Conservation (phyloP, 1,139 yeast species). For the Diutina pseudorugosa region DNA sequence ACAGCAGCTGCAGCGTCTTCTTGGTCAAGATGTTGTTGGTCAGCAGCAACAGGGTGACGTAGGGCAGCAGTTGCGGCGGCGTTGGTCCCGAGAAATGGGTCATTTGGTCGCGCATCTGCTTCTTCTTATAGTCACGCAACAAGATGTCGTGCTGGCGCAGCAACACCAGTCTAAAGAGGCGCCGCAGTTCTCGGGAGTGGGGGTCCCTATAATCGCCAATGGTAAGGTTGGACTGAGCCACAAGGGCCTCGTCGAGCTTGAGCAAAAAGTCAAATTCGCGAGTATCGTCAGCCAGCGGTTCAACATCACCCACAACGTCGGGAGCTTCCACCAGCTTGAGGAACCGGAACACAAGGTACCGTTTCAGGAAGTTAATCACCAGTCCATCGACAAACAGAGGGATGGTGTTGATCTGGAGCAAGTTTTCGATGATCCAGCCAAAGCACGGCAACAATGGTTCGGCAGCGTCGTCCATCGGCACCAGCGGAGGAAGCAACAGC, state of each 20-base stretch:
- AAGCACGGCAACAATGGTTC: constrained; percentile 58
- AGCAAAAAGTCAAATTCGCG: constrained; percentile 35
- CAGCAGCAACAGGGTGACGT: neutral
- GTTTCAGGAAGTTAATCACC: constrained; percentile 28
- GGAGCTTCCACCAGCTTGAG: constrained; percentile 26
- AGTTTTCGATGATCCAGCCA: constrained; percentile 47
- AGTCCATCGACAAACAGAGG: constrained; percentile 19
- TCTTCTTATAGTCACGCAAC: constrained; percentile 23
- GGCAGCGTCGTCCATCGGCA: constrained; percentile 16
- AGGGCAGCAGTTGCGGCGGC: neutral
- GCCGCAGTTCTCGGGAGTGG: neutral
- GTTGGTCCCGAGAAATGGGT: neutral
- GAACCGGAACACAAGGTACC: constrained; percentile 29
- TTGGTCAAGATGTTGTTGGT: neutral
- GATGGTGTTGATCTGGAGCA: constrained; percentile 24
- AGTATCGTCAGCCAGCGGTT: constrained; percentile 22
- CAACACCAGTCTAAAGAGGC: constrained; percentile 18
- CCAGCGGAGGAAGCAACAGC: constrained; percentile 23
- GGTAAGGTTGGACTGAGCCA: constrained; percentile 12
- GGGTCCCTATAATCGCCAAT: constrained; percentile 1
- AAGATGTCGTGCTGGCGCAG: constrained; percentile 25
- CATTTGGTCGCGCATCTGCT: constrained; percentile 8
- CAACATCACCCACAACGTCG: constrained; percentile 21
- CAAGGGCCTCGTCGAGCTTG: constrained; percentile 24
- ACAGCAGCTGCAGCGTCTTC: constrained; percentile 7